Evolutionary conservation across 352 stramenopile species (phyloP).

Genomic region (Globisporangium canariense): DNA sequence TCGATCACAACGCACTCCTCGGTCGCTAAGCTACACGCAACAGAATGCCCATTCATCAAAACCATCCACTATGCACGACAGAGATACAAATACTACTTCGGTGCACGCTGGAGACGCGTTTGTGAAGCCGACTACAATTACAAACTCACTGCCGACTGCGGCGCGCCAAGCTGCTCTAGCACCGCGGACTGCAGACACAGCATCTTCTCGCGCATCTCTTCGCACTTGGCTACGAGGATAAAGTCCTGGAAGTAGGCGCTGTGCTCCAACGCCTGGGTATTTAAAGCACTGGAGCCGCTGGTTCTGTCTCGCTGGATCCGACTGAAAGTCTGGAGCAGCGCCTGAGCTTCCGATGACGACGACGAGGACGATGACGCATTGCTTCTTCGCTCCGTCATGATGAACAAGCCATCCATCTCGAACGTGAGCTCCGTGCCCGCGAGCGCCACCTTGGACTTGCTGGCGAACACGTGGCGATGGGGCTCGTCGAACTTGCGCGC

Average conservation of each 20-base stretch:
- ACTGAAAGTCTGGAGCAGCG: neutral
- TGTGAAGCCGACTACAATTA: too few species aligned
- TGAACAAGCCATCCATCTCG: neutral
- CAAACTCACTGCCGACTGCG: neutral
- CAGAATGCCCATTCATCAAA: too few species aligned
- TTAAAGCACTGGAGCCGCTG: neutral
- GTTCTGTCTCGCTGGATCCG: neutral
- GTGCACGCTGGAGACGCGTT: too few species aligned
- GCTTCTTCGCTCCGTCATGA: neutral
- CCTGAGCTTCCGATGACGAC: too few species aligned
- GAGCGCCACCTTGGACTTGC: neutral
- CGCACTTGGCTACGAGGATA: conserved; percentile 3
- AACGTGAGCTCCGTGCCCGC: conserved; percentile 4
- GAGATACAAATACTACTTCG: too few species aligned
- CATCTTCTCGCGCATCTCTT: conserved; percentile 4
- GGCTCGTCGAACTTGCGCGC: conserved; percentile 6
- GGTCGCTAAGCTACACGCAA: too few species aligned
- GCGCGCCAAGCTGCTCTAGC: conserved; percentile 1
- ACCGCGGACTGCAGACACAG: conserved; percentile 5
- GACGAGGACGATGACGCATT: too few species aligned
- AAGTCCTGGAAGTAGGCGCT: conserved; percentile 14
- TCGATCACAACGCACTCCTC: too few species aligned
- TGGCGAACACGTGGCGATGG: neutral
- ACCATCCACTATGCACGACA: too few species aligned
- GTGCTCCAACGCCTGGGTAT: neutral